Evolutionary conservation across 176 grass and related monocot genomes (phyloP), one percentile per base, ranked within the genome.

Genomic region (Carex scoparia): DNA sequence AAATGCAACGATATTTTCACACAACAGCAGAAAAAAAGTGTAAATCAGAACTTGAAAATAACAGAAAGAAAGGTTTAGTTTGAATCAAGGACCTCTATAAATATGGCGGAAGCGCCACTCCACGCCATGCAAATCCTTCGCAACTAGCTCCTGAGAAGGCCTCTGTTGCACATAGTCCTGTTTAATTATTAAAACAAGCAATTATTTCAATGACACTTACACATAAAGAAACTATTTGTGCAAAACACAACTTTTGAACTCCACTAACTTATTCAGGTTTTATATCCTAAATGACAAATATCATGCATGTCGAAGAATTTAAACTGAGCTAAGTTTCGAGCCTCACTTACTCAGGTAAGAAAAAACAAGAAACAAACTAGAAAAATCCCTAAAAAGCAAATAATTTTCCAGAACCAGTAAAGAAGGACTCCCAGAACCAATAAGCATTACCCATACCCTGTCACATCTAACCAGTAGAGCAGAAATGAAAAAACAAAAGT

Each of bases 91-190:
- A 99, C 97, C 97, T 90, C 97, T 94, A 85, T 99, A 99, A 69
- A 99, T 99, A 88, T 99, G 97, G 31, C 97, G 93, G 81, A 95
- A 99, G 81, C 70, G 90, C 97, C 97, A 99, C 19, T 94, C 85
- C 1, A 84, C 79, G 56, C 97, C 93, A 89, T 99, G 93, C 65
- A 99, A 88, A 87, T 99, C 96, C 85, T 92, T 94, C 11, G 96
- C 96, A 79, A 95, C 76, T 83, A 99, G 91, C 84, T 99, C 97
- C 88, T 99, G 93, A 13, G 93, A 99, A 92, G 97, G 97, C 84
- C 97, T 99, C n/a, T 93, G 79, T 85, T 90, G 89, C 84, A 93
- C 90, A 88, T 98, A 92, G 73, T 98, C 96, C 96, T 98, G 89
- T 42, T 54, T 60, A 69, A 84, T 19, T 70, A 77, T 37, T 65